Base-by-base conservation (phyloP, 2,329 filamentous ascomycete genomes). In the Aureobasidium sp. region DNA sequence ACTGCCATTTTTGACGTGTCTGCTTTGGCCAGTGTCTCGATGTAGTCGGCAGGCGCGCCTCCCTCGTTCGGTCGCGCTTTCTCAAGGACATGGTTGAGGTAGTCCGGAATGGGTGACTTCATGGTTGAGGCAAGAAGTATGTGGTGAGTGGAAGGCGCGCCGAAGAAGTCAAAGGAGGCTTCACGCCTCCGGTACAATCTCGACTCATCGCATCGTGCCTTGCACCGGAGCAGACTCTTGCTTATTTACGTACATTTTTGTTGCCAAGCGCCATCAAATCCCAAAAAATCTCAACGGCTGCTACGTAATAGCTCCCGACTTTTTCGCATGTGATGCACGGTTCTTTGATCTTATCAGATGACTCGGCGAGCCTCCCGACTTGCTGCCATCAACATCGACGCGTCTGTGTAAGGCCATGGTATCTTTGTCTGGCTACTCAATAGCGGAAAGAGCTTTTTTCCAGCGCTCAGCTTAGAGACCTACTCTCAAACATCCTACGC, bases 1-100 rank as follows among this genome's bases (percentile, higher is more conserved):
- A 76, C 73, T 6, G 71, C 75, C 64, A 76, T 67, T 59, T 72
- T 74, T 7, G 74, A 75, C 8, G 75, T 74, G 65, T 77, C 74
- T 6, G 75, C 75, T 37, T 69, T 70, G 12, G 74, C 73, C 3
- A 77, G 69, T 8, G 71, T 71, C 26, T 77, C 75, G 56, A 76
- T 77, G 64, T 76, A 76, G 56, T 61, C 68, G 4, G 75, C 75
- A 0, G 73, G 69, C 10, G 68, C 69, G 10, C 75, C 75, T n/a
- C 62, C 63, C 3, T 67, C 66, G 20, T 66, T 63, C 2, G 64
- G 59, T 1, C 65, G 67, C 34, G 63, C 66, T 56, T 64, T 60
- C 20, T 68, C 67, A 27, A 68, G 65, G 13, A 67, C 66, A 39
- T 62, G 56, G 36, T 64, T 50, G 55, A 68, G 66, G 46, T 68